Conservation (phyloP, 768 basidiomycete species). For the Psilocybe subaeruginosa region DNA sequence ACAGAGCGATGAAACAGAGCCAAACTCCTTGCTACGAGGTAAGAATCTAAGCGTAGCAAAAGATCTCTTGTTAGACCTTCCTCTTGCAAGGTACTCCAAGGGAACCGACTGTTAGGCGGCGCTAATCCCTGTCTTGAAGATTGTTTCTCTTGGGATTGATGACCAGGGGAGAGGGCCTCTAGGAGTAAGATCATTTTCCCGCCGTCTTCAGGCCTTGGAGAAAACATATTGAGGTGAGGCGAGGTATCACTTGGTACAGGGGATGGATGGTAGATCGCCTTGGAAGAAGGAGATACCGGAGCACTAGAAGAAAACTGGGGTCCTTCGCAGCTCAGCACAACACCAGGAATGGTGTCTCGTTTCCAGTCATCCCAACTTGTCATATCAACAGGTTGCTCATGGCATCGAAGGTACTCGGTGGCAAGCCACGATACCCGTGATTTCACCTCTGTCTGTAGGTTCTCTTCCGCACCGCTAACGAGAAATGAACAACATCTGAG, state of each 20-base stretch:
- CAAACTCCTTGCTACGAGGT: slow-evolving; percentile 65
- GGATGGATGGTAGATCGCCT: slow-evolving; percentile 55
- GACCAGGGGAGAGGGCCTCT: slow-evolving; percentile 38
- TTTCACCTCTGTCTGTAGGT: slow-evolving; percentile 40
- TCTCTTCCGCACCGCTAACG: slow-evolving; percentile 54
- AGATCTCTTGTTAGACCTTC: slow-evolving; percentile 74
- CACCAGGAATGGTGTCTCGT: slow-evolving; percentile 50
- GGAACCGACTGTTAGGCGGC: slow-evolving; percentile 25
- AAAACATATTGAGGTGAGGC: slow-evolving; percentile 53
- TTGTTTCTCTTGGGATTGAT: slow-evolving; percentile 27
- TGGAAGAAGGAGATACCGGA: slow-evolving; percentile 49
- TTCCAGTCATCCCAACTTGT: slow-evolving; percentile 62
- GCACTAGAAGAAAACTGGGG: slow-evolving; percentile 30
- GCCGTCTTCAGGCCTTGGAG: slow-evolving; percentile 52
- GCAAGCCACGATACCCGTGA: slow-evolving; percentile 66
- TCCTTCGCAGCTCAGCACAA: slow-evolving; percentile 30
- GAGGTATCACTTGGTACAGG: slow-evolving; percentile 45
- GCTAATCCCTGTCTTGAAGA: slow-evolving; percentile 23
- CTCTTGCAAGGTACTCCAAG: slow-evolving; percentile 58
- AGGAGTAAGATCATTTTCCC: slow-evolving; percentile 44
- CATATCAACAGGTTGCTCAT: slow-evolving; percentile 54
- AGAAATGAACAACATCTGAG: slow-evolving; percentile 67
- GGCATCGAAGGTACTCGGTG: slow-evolving; percentile 62
- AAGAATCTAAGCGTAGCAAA: slow-evolving; percentile 63
- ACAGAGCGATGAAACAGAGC: slow-evolving; percentile 60